Base-by-base conservation (phyloP, 805 yeast species). In the Starmerella vaccinii region DNA sequence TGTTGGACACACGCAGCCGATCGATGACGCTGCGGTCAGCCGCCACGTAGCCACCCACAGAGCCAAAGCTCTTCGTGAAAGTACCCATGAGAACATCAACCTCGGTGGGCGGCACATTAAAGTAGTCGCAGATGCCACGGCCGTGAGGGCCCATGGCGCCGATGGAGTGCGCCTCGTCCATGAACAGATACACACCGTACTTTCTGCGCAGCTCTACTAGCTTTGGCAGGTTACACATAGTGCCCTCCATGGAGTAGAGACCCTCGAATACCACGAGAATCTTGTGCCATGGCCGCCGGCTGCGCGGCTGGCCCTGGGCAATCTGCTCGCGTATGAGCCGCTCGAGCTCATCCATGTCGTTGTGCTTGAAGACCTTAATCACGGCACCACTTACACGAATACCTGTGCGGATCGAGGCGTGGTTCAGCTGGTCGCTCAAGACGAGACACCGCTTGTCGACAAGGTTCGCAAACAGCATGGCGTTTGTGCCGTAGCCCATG, bases 101-200 rank as follows among this genome's bases (percentile, higher is more conserved):
- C 40, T 77, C 77, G 12, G 69, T 65, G 37, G 97, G 90, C 57
- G 80, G 76, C 45, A 92, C 77, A 49, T 82, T 82, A 66, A 84
- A 92, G 69, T 86, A 85, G 63, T 92, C 97, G 71, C 97, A 89
- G 33, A 92, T 83, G 63, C 99, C 99, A 63, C 84, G 81, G 42
- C 98, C 98, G 47, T 70, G 69, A 40, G 94, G 92, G 26, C 99
- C 99, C 70, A 92, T 76, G n/a, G 98, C 98, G 61, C 99, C 99
- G 62, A 92, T 83, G 5, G 97, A 90, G 67, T 92, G 99, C 12
- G 98, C 98, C 68, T 92, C 99, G 66, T 92, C 99, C 55, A 94
- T 84, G 63, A 84, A 92, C 47, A 92, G 69, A 63, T 85, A 86
- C 63, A 90, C 84, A 61, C 87, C 87, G 71, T 94, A 92, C 64